Base-by-base conservation (phyloP, 2,329 filamentous ascomycete genomes). In the Diaporthe citriasiana region DNA sequence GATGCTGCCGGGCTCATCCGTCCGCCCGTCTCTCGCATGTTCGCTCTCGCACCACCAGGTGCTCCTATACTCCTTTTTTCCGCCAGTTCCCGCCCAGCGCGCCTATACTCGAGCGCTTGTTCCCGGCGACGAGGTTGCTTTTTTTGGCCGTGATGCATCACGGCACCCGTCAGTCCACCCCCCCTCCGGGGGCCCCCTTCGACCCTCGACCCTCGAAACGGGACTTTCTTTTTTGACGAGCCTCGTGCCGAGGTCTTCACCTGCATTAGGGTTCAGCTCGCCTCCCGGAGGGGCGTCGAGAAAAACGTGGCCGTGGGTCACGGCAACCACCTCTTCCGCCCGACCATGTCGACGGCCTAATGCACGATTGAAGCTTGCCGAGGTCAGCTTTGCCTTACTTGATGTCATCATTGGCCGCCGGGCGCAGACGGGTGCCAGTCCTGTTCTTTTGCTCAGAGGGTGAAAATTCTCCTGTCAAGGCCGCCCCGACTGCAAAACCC, bases 231-330 rank as follows among this genome's bases (percentile, higher is more conserved):
- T 25, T 71, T n/a, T 45, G 56, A 55, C 59, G 38, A 59, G 57
- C 45, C 30, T 53, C 38, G 9, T 35, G 47, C 42, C 70, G 70
- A 72, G 56, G 30, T 60, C 35, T 27, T 59, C 40, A 50, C 69
- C 69, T 47, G 69, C 53, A 57, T 59, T 71, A 50, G 56, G 69
- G 53, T 60, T 56, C 53, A 71, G 69, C 56, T 66, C 53, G 57
- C 66, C 33, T 9, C 57, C 45, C 51, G 27, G 47, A 27, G 63
- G 47, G 66, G 72, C 68, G 68, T 71, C 71, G 6, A 3, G 45
- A 66, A 73, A 73, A 74, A 74, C 72, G 72, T 74, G 72, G 63
- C 63, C 63, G 63, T 66, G 63, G 45, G 33, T 22, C 35, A 55
- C 30, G 57, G 47, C 22, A 55, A 53, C 40, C 30, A 68, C 45